Conservation (phyloP, 2,329 filamentous ascomycete genomes). For the Paramyrothecium roridum region DNA sequence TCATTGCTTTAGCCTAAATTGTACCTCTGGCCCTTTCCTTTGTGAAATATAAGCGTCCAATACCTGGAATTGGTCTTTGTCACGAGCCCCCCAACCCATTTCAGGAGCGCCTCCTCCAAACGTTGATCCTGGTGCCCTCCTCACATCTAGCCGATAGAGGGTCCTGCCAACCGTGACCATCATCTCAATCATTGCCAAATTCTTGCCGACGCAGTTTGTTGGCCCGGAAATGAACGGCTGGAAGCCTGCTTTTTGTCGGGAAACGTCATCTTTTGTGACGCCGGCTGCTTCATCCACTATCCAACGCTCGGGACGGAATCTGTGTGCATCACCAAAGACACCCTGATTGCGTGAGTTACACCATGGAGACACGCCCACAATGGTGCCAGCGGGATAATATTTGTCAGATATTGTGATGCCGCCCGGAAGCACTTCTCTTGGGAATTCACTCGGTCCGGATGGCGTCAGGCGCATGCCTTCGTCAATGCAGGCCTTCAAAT, state of each 20-base stretch:
- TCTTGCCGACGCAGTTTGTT: not conserved
- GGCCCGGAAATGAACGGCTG: not conserved
- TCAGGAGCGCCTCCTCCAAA: not conserved
- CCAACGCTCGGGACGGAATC: not conserved
- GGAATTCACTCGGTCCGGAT: not conserved
- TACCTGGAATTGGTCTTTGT: not conserved
- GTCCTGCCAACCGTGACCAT: not conserved
- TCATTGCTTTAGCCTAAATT: not conserved
- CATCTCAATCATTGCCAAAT: not conserved
- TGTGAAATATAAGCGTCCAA: not conserved
- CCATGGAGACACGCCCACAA: not conserved
- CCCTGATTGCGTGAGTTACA: not conserved
- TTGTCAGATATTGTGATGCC: not conserved
- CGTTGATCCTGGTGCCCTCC: not conserved
- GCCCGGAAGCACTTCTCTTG: not conserved
- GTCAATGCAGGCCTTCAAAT: not conserved
- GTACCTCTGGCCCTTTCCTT: not conserved
- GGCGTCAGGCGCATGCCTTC: not conserved
- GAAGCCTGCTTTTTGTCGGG: not conserved
- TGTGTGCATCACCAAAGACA: not conserved
- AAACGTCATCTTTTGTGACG: not conserved
- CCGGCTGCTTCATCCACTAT: conserved; percentile 1
- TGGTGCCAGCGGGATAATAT: not conserved
- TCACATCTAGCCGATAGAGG: not conserved
- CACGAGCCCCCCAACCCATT: not conserved